These are phyloP conservation scores for Cladosporium sp. DNA, from an alignment of 2,329 filamentous ascomycete genomes.

Conservation along the genomic window DNA sequence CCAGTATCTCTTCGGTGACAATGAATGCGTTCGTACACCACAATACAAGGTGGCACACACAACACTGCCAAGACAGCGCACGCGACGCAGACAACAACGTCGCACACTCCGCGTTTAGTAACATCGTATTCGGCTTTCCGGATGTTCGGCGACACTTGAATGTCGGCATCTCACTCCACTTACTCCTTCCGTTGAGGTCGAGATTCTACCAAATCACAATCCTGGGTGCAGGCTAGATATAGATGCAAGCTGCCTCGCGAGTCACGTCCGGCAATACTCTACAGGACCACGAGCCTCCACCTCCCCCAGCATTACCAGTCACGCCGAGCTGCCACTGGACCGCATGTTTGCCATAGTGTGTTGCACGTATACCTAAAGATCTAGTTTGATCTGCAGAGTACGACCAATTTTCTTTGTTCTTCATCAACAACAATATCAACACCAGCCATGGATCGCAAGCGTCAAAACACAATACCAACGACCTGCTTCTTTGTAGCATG, in stretches of 20 bases:
- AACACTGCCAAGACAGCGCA: background rate
- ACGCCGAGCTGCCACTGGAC: background rate
- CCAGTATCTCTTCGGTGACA: background rate
- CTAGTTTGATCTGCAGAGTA: background rate
- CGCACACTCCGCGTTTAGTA: background rate
- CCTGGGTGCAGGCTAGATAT: background rate
- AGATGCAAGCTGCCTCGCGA: background rate
- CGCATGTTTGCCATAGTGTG: background rate
- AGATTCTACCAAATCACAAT: background rate
- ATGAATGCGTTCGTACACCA: background rate
- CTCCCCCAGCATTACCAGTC: background rate
- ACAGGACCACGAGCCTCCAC: background rate
- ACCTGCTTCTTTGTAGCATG: background rate
- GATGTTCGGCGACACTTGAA: background rate
- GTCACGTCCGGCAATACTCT: background rate
- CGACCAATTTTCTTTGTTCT: conserved; percentile 2
- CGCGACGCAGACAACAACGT: background rate
- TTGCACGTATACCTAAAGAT: background rate
- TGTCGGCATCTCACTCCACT: background rate
- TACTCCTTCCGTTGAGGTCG: background rate
- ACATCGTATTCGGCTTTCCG: background rate
- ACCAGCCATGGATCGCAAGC: background rate
- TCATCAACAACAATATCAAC: conserved; percentile 7
- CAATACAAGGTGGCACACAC: background rate
- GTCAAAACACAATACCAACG: background rate